Conservation (phyloP, 83 land plant genomes). For the Diphasiastrum complanatum region DNA sequence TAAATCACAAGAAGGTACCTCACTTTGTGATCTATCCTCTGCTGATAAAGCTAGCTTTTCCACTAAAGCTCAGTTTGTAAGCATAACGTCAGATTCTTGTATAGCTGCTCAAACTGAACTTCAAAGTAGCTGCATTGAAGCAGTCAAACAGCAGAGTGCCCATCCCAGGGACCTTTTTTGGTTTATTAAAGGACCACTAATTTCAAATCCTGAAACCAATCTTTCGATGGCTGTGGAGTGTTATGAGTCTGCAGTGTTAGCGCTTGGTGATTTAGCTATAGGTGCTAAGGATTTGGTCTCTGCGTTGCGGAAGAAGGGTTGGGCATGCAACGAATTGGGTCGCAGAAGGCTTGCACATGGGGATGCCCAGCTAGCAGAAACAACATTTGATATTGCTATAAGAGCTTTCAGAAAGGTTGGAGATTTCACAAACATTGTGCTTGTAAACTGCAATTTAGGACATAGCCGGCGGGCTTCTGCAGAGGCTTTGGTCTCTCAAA, state of each 20-base stretch:
- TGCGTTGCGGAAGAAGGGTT: slow-evolving; percentile 67
- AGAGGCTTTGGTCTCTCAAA: slow-evolving; percentile 63
- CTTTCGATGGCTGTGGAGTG: slow-evolving; percentile 57
- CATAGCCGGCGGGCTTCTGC: slow-evolving; percentile 89
- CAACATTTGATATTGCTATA: slow-evolving; percentile 70
- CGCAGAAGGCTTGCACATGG: slow-evolving; percentile 58
- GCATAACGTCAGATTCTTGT: too few species aligned
- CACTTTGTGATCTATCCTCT: too few species aligned
- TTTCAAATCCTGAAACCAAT: slow-evolving; percentile 38
- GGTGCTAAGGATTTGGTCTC: slow-evolving; percentile 42
- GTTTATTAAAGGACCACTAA: slow-evolving; percentile 44
- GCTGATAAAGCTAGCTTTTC: too few species aligned
- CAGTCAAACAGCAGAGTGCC: slow-evolving; percentile 8
- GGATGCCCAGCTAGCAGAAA: slow-evolving; percentile 56
- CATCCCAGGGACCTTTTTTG: slow-evolving; percentile 53
- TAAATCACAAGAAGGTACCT: too few species aligned
- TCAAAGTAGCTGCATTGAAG: background rate
- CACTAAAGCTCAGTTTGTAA: too few species aligned
- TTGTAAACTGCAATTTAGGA: slow-evolving; percentile 81
- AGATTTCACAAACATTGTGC: slow-evolving; percentile 70
- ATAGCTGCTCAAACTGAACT: too few species aligned
- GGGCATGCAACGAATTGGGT: slow-evolving; percentile 94
- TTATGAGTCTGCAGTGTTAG: slow-evolving; percentile 65
- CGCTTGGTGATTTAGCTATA: slow-evolving; percentile 30
- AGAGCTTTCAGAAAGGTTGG: slow-evolving; percentile 63